phyloP scores from a whole-genome alignment of 768 basidiomycete genomes.

The Jaapia argillacea region DNA sequence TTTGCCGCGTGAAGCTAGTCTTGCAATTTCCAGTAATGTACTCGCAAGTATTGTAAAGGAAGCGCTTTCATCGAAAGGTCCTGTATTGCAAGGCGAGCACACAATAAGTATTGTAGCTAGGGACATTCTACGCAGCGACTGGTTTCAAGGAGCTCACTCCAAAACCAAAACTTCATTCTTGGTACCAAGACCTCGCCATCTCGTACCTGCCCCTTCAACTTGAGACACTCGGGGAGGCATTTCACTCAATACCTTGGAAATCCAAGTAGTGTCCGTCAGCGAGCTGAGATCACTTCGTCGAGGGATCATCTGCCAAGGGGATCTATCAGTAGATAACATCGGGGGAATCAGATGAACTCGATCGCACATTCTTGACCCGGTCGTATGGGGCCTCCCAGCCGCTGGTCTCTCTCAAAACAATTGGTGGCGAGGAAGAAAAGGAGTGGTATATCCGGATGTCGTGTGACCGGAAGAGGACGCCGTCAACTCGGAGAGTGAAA shows the following conservation, averaged over 20 bases:
- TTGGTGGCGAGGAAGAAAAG: conserved; percentile 48
- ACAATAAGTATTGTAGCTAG: no score
- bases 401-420: conserved; percentile 68
- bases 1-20: no score
- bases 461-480: conserved; percentile 82
- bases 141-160: no score
- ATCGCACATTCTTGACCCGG: conserved; percentile 60
- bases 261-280: conserved; percentile 79
- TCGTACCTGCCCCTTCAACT: conserved; percentile 55
- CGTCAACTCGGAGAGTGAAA: conserved; percentile 90
- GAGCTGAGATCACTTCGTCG: conserved; percentile 76
- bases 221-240: conserved; percentile 51
- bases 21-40: no score
- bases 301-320: conserved; percentile 43
- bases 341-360: neutral
- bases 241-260: conserved; percentile 60
- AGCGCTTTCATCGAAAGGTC: no score
- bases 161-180: no score
- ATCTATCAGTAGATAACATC: conserved; percentile 1
- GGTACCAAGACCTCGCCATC: conserved; percentile 78
- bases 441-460: conserved; percentile 90
- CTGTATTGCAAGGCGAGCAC: no score
- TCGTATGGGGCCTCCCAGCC: conserved; percentile 93
- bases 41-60: no score
- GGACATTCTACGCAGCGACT: no score